Conservation (phyloP, 768 basidiomycete genomes). For the Gymnopilus junonius region DNA sequence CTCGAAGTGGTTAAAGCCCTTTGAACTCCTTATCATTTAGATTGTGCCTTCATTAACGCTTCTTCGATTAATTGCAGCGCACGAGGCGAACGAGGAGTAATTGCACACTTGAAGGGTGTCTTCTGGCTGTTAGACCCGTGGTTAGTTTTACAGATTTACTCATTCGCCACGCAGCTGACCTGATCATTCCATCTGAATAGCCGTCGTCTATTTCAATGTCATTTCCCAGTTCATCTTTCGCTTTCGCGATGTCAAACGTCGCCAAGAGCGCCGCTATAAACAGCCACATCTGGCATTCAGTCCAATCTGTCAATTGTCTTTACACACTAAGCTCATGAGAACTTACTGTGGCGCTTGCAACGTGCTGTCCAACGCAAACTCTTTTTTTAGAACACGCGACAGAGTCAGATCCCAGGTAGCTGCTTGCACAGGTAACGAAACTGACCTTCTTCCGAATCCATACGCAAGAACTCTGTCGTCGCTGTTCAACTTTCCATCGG, state of each 20-base stretch:
- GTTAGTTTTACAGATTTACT: not conserved
- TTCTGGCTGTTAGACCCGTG: not conserved
- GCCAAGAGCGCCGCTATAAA: conserved; percentile 28
- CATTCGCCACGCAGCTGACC: not conserved
- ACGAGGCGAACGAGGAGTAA: not conserved
- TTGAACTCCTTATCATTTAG: not conserved
- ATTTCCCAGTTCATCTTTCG: conserved; percentile 24
- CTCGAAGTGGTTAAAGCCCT: not conserved
- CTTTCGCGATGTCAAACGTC: conserved; percentile 29
- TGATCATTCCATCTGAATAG: conserved; percentile 5
- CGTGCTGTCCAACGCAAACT: conserved; percentile 19
- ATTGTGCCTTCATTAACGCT: not conserved
- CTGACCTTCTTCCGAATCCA: conserved; percentile 44
- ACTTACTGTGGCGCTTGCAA: conserved; percentile 23
- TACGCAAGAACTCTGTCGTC: conserved; percentile 40
- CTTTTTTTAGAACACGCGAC: not conserved
- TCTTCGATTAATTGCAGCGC: conserved; percentile 7
- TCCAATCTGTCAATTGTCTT: not conserved
- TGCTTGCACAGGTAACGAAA: not conserved
- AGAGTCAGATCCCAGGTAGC: conserved; percentile 17
- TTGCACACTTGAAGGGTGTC: conserved; percentile 6
- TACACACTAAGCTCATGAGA: not conserved
- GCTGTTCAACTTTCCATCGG: conserved; percentile 41
- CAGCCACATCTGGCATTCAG: conserved; percentile 22
- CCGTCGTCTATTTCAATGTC: conserved; percentile 14